Evolutionary conservation across 352 stramenopile species (phyloP).

Genomic region (Pelagophyceae sp.): DNA sequence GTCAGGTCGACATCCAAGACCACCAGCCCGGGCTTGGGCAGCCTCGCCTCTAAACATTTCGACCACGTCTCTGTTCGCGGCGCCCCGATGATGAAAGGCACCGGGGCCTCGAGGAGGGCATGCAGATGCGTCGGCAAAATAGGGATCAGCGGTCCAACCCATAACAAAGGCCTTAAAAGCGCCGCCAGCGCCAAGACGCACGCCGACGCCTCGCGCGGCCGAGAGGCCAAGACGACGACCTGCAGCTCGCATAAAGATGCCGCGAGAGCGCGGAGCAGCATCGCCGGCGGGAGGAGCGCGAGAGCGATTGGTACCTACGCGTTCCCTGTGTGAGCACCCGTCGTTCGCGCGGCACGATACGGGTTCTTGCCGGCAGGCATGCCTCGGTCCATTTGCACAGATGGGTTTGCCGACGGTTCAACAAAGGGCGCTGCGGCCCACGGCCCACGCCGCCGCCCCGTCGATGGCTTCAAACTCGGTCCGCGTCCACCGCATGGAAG

Average conservation of each 20-base stretch:
- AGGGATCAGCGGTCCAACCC: slow-evolving; percentile 28
- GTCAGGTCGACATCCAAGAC: background rate
- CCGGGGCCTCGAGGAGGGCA: slow-evolving; percentile 29
- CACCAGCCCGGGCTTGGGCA: background rate
- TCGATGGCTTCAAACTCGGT: slow-evolving; percentile 24
- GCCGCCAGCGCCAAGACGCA: slow-evolving; percentile 27
- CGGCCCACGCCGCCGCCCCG: slow-evolving; percentile 22
- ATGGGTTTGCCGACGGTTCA: no score
- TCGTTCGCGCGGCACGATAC: no score
- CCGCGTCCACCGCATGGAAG: slow-evolving; percentile 5
- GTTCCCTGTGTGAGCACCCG: no score
- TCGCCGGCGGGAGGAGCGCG: slow-evolving; percentile 18
- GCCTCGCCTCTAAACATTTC: background rate
- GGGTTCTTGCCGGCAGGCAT: no score
- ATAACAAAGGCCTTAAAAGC: slow-evolving; percentile 28
- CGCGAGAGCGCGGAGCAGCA: slow-evolving; percentile 27
- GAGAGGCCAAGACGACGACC: slow-evolving; percentile 20
- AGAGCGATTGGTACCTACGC: no score
- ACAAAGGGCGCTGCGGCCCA: slow-evolving; percentile 20
- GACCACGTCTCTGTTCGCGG: background rate
- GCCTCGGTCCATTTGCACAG: no score
- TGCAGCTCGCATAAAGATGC: slow-evolving; percentile 34
- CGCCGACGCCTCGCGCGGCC: background rate
- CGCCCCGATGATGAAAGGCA: slow-evolving; percentile 30
- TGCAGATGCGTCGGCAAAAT: slow-evolving; percentile 27